Conservation (phyloP, 257 asterid genomes). For the Phtheirospermum japonicum region DNA sequence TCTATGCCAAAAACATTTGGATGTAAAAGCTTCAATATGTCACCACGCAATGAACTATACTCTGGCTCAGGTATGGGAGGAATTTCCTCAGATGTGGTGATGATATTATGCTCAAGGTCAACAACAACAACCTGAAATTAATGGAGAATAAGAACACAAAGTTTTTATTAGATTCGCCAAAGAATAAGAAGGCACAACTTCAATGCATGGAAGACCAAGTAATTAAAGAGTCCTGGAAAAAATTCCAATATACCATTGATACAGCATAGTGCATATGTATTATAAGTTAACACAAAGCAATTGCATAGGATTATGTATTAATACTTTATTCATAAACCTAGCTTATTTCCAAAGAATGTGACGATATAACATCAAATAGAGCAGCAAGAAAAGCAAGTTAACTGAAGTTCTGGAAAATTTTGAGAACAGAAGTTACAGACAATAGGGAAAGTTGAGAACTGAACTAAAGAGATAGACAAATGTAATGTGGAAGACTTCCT, state of each 20-base stretch:
- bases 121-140: slow-evolving; percentile 87
- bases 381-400: neutral
- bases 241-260: slow-evolving; percentile 5
- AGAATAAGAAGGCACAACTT: slow-evolving; percentile 11
- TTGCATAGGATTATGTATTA: neutral
- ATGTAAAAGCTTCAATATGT: slow-evolving; percentile 59
- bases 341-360: neutral
- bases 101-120: slow-evolving; percentile 86
- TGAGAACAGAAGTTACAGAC: neutral
- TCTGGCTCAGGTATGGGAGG: slow-evolving; percentile 97
- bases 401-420: neutral
- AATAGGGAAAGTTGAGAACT: neutral
- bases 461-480: slow-evolving; percentile 1
- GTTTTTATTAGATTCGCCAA: slow-evolving; percentile 12
- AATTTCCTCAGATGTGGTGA: slow-evolving; percentile 88
- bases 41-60: slow-evolving; percentile 70
- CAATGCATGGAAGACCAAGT: slow-evolving; percentile 9
- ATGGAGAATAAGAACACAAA: slow-evolving; percentile 23
- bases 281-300: slow-evolving; percentile 19
- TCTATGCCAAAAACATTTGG: slow-evolving; percentile 92
- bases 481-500: slow-evolving; percentile 14
- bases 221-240: slow-evolving; percentile 4
- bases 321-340: neutral
- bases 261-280: neutral
- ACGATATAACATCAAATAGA: neutral